Conservation (phyloP, 1,284 basidiomycete genomes). For the Fomes fomentarius region DNA sequence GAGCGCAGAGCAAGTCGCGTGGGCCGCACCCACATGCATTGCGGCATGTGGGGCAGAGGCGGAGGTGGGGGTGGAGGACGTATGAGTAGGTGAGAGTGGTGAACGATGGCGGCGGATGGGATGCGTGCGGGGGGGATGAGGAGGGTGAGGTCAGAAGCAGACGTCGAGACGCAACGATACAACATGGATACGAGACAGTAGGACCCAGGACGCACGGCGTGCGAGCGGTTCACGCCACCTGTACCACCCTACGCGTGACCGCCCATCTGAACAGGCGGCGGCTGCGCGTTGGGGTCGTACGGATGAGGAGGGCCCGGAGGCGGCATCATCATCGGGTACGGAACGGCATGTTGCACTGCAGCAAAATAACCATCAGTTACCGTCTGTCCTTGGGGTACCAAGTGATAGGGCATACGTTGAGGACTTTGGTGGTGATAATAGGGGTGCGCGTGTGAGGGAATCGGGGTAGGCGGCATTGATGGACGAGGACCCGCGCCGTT, state of each 20-base stretch:
- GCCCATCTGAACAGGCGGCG: conserved; percentile 74
- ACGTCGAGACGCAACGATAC: conserved; percentile 17
- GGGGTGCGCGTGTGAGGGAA: conserved; percentile 80
- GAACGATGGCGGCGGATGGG: neutral
- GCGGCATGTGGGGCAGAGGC: conserved; percentile 1
- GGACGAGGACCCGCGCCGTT: conserved; percentile 75
- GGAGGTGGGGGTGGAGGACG: neutral
- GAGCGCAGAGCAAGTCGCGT: conserved; percentile 16
- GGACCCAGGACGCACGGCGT: neutral
- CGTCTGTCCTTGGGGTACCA: conserved; percentile 15
- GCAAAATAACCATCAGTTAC: conserved; percentile 20
- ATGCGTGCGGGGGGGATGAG: neutral
- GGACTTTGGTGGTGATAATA: conserved; percentile 88
- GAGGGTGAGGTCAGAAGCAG: conserved; percentile 17
- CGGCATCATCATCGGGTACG: conserved; percentile 87
- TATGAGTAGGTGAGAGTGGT: neutral
- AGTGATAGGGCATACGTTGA: conserved; percentile 60
- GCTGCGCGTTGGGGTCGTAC: conserved; percentile 61
- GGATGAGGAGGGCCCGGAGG: conserved; percentile 71
- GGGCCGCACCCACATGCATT: conserved; percentile 3
- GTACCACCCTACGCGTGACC: conserved; percentile 48
- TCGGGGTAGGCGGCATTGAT: conserved; percentile 85
- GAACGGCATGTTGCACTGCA: conserved; percentile 79
- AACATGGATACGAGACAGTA: neutral
- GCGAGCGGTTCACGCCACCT: neutral